These are phyloP conservation scores for Bruguiera sexangula DNA, from an alignment of 345 rosid genomes.

Conservation along the genomic window DNA sequence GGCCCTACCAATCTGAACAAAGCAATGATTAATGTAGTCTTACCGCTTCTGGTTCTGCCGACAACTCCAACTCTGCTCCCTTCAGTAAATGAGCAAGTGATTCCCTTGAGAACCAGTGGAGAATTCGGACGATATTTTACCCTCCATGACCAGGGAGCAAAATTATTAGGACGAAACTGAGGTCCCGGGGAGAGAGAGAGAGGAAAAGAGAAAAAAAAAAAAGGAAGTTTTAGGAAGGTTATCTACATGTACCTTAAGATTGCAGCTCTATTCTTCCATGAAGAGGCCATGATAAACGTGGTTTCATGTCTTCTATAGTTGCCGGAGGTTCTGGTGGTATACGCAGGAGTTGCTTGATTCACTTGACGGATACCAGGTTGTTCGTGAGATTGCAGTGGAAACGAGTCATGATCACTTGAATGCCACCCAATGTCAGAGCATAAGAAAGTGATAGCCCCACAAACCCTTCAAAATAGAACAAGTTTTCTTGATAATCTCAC, in stretches of 20 bases:
- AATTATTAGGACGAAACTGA: too few relatives aligned
- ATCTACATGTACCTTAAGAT: slow-evolving; percentile 44
- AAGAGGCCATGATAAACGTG: slow-evolving; percentile 65
- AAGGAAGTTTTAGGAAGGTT: too few relatives aligned
- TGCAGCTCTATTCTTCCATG: slow-evolving; percentile 65
- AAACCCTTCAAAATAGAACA: slow-evolving; percentile 37
- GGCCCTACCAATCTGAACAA: slow-evolving; percentile 77
- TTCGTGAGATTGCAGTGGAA: slow-evolving; percentile 64
- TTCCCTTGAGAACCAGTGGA: slow-evolving; percentile 68
- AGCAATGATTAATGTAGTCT: slow-evolving; percentile 71
- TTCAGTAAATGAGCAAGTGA: slow-evolving; percentile 66
- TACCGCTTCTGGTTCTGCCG: slow-evolving; percentile 84
- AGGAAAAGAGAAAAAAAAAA: too few relatives aligned
- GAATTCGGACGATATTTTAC: slow-evolving; percentile 67
- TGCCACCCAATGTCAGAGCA: slow-evolving; percentile 53
- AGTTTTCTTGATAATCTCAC: too few relatives aligned
- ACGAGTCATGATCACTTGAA: slow-evolving; percentile 50
- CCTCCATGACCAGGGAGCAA: slow-evolving; percentile 20
- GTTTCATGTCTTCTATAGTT: slow-evolving; percentile 51
- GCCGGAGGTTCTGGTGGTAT: slow-evolving; percentile 62
- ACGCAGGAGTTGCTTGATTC: slow-evolving; percentile 73
- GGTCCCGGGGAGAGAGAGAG: too few relatives aligned
- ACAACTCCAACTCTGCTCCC: slow-evolving; percentile 73
- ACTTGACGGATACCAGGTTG: slow-evolving; percentile 64
- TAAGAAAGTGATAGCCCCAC: slow-evolving; percentile 79